A percentile compares a stretch with the other conserved stretches of the same genome.
These are phyloP conservation scores for Ophiostoma novo-ulmi DNA, from an alignment of 2,329 filamentous ascomycete species.

Conservation along the genomic window DNA sequence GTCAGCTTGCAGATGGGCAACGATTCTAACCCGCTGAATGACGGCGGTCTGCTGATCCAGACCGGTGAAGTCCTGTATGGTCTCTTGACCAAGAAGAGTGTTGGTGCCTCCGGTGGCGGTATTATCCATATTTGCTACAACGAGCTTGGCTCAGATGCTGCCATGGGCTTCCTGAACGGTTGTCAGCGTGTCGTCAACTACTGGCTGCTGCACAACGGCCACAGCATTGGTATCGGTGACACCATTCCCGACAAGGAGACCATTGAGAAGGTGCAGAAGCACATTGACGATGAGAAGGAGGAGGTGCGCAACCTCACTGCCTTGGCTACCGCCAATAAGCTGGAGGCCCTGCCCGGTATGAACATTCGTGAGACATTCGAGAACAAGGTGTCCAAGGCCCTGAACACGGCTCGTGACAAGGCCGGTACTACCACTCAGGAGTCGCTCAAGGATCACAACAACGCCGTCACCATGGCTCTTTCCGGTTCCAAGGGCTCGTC, in stretches of 20 bases:
- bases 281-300: constrained; percentile 74
- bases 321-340: constrained; percentile 74
- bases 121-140: constrained; percentile 96
- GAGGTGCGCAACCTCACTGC: constrained; percentile 72
- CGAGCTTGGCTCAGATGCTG: constrained; percentile 77
- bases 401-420: constrained; percentile 94
- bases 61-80: constrained; percentile 87
- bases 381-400: constrained; percentile 86
- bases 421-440: constrained; percentile 89
- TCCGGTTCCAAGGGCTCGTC: constrained; percentile 98
- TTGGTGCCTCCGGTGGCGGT: constrained; percentile 84
- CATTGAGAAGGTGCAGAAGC: constrained; percentile 75
- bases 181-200: constrained; percentile 93
- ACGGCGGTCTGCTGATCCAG: constrained; percentile 76
- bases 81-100: constrained; percentile 85
- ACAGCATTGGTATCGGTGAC: constrained; percentile 97
- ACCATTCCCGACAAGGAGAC: constrained; percentile 87
- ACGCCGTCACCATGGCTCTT: constrained; percentile 90
- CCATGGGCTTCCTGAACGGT: constrained; percentile 94
- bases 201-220: constrained; percentile 93
- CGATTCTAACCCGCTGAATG: constrained; percentile 61
- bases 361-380: constrained; percentile 98
- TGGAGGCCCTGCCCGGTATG: constrained; percentile 96
- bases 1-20: constrained; percentile 70
- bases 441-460: constrained; percentile 92